These are phyloP conservation scores for Cephaloascus fragrans DNA, from an alignment of 805 yeast genomes.

Conservation along the genomic window DNA sequence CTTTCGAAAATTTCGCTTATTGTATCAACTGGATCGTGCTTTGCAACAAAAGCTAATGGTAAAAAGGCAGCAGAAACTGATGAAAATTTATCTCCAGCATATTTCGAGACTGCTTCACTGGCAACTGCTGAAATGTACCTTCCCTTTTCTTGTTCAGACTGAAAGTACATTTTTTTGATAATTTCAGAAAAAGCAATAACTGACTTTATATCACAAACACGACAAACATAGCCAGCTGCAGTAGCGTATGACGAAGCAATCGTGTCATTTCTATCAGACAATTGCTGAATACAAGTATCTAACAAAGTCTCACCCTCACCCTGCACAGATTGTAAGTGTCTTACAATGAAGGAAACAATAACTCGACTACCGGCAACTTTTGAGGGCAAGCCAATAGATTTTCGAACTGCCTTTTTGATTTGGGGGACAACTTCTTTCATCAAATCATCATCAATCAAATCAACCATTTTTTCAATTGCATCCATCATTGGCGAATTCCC, in stretches of 20 bases:
- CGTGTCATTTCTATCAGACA: conserved; percentile 63
- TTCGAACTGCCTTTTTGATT: conserved; percentile 47
- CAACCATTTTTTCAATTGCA: conserved; percentile 65
- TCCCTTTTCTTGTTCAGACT: conserved; percentile 29
- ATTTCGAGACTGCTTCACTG: conserved; percentile 54
- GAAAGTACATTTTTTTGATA: conserved; percentile 51
- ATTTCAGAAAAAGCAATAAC: conserved; percentile 44
- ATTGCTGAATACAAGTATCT: conserved; percentile 44
- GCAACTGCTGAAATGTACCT: conserved; percentile 51
- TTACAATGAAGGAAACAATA: conserved; percentile 50
- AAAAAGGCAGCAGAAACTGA: conserved; percentile 53
- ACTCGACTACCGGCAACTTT: conserved; percentile 78
- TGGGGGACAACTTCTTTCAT: conserved; percentile 39
- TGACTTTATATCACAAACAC: conserved; percentile 44
- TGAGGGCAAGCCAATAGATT: conserved; percentile 83
- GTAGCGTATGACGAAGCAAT: conserved; percentile 69
- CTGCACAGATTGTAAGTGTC: conserved; percentile 34
- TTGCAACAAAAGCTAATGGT: conserved; percentile 75
- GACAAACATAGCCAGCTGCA: conserved; percentile 70
- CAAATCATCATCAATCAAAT: conserved; percentile 39
- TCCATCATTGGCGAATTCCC: conserved; percentile 85
- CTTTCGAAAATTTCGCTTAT: conserved; percentile 41
- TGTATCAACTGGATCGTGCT: conserved; percentile 45
- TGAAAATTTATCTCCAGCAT: conserved; percentile 60
- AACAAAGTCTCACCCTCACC: conserved; percentile 57